These are phyloP conservation scores for Paracoccidioides lutzii DNA, from an alignment of 2,329 filamentous ascomycete species.

Conservation along the genomic window DNA sequence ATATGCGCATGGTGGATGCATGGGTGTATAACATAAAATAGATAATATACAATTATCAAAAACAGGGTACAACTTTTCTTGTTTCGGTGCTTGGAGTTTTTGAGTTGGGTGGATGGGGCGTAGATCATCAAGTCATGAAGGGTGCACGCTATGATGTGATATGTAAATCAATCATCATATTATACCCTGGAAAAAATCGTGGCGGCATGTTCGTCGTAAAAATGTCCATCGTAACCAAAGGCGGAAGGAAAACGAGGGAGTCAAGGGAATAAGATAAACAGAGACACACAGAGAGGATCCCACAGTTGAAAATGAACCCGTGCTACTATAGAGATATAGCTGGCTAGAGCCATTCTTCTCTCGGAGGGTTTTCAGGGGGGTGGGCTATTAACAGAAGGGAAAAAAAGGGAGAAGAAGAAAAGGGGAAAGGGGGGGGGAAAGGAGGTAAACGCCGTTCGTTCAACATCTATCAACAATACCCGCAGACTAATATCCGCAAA, in stretches of 20 bases:
- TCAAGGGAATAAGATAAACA: background rate
- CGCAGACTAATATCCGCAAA: background rate
- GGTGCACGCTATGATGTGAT: constrained; percentile 1
- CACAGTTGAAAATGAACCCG: background rate
- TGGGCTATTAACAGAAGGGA: background rate
- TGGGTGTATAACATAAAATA: no score
- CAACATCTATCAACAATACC: background rate
- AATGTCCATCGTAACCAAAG: background rate
- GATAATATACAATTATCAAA: constrained; percentile 1
- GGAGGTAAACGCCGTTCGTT: background rate
- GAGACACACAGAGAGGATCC: background rate
- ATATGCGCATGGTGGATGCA: background rate
- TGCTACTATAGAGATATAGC: background rate
- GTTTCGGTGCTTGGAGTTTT: background rate
- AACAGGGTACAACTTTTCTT: background rate
- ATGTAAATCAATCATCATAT: constrained; percentile 2
- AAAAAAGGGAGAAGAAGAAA: background rate
- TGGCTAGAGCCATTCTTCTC: no score
- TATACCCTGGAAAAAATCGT: background rate
- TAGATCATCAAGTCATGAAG: constrained; percentile 1
- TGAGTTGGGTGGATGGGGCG: background rate
- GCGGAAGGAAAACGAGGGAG: background rate
- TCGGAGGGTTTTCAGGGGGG: no score
- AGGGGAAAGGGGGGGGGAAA: no score
- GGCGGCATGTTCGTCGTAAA: constrained; percentile 3